A percentile compares a stretch with the other conserved stretches of the same genome.
Evolutionary conservation across 306 rosid species (phyloP).

Genomic region (Rosa lucieae): DNA sequence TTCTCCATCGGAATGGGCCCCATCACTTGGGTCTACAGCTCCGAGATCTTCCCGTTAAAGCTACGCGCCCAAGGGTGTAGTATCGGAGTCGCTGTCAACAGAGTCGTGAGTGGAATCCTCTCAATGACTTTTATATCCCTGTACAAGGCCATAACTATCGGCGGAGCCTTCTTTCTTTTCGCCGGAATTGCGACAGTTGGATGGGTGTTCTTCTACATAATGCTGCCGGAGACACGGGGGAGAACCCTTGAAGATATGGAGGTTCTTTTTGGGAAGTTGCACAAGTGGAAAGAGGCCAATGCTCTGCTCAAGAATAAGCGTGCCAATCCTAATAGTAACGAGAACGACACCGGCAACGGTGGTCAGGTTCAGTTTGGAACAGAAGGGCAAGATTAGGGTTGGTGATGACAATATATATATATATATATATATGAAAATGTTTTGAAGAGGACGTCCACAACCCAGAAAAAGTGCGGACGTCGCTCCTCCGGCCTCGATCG

Average conservation of each 20-base stretch:
- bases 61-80: slow-evolving; percentile 77
- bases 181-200: slow-evolving; percentile 36
- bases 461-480: too few species aligned
- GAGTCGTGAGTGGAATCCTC: slow-evolving; percentile 52
- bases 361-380: slow-evolving; percentile 24
- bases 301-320: background rate
- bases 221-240: slow-evolving; percentile 75
- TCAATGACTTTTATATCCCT: slow-evolving; percentile 80
- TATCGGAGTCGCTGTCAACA: slow-evolving; percentile 55
- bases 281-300: slow-evolving; percentile 26
- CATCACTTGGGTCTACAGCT: slow-evolving; percentile 68
- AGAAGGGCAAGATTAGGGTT: too few species aligned
- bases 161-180: slow-evolving; percentile 73
- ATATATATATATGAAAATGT: too few species aligned
- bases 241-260: slow-evolving; percentile 72
- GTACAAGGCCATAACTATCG: slow-evolving; percentile 42
- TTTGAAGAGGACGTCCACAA: too few species aligned
- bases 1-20: slow-evolving; percentile 89
- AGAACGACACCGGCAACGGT: background rate
- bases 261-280: slow-evolving; percentile 61
- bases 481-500: too few species aligned
- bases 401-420: too few species aligned
- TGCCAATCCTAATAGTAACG: background rate
- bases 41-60: slow-evolving; percentile 73
- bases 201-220: slow-evolving; percentile 49